Conservation (phyloP, 768 basidiomycete genomes). For the Collybiopsis confluens region DNA sequence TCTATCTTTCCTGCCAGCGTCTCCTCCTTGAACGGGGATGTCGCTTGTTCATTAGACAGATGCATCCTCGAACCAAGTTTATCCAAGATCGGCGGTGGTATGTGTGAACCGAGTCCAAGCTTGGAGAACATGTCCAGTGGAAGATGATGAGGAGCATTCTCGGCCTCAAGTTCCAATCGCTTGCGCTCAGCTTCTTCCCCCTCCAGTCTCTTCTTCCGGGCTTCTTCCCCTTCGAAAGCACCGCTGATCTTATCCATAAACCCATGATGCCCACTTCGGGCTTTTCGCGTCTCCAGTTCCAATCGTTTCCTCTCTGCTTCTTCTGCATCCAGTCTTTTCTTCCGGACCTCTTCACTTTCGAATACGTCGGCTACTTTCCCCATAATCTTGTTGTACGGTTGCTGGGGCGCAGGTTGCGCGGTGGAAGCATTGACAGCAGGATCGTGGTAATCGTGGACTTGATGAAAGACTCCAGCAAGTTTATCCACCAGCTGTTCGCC, state of each 20-base stretch:
- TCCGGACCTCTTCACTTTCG: not conserved
- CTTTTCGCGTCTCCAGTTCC: conserved; percentile 2
- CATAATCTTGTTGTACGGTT: conserved; percentile 11
- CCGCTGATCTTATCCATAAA: conserved; percentile 11
- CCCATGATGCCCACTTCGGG: not conserved
- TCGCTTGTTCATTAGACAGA: not conserved
- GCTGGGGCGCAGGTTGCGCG: conserved; percentile 7
- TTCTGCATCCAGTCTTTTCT: conserved; percentile 1
- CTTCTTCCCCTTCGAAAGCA: not conserved
- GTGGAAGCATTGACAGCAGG: not conserved
- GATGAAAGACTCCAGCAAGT: not conserved
- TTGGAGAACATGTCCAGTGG: not conserved
- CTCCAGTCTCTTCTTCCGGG: not conserved
- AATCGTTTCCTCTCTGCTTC: conserved; percentile 10
- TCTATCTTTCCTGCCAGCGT: conserved; percentile 1
- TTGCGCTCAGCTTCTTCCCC: conserved; percentile 11
- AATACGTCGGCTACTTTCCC: conserved; percentile 7
- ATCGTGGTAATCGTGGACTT: conserved; percentile 9
- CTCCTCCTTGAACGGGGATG: not conserved
- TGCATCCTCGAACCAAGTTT: not conserved
- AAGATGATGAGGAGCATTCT: not conserved
- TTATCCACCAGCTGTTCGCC: not conserved
- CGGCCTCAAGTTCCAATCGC: conserved; percentile 4
- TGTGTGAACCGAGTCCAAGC: not conserved
- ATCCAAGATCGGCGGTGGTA: too few species aligned